These are phyloP conservation scores for Phytopythium mirpurense DNA, from an alignment of 352 stramenopile genomes.

Conservation along the genomic window DNA sequence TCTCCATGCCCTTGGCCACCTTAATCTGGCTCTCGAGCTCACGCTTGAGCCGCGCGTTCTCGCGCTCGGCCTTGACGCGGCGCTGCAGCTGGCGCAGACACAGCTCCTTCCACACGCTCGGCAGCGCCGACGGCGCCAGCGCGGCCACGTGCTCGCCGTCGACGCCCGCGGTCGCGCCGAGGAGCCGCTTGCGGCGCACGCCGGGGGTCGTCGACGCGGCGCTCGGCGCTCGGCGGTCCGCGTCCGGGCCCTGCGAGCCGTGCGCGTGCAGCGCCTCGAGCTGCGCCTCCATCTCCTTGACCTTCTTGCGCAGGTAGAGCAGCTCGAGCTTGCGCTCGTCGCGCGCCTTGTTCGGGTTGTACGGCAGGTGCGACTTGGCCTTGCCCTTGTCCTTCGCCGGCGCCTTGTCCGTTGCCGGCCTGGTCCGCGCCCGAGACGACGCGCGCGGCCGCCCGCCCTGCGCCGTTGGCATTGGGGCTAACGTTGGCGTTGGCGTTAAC, in stretches of 20 bases:
- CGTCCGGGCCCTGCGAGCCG: too few species aligned
- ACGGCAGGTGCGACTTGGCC: slow-evolving; percentile 2
- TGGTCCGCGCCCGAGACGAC: too few species aligned
- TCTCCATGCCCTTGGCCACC: slow-evolving; percentile 40
- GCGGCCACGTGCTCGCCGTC: not conserved
- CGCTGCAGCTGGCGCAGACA: slow-evolving; percentile 21
- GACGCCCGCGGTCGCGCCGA: too few species aligned
- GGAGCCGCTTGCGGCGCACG: too few species aligned
- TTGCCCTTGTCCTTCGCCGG: too few species aligned
- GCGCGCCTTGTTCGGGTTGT: slow-evolving; percentile 31
- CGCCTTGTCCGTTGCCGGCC: too few species aligned
- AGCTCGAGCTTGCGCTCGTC: slow-evolving; percentile 36
- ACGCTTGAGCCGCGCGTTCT: slow-evolving; percentile 43
- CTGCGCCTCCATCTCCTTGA: slow-evolving; percentile 33
- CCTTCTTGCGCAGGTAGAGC: slow-evolving; percentile 35
- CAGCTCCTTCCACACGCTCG: slow-evolving; percentile 31
- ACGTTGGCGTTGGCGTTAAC: too few species aligned
- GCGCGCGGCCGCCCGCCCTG: too few species aligned
- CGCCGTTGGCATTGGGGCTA: too few species aligned
- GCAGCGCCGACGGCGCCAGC: not conserved
- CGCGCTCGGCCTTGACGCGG: slow-evolving; percentile 30
- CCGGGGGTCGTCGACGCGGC: too few species aligned
- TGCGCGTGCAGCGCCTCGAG: slow-evolving; percentile 19
- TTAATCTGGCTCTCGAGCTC: slow-evolving; percentile 43
- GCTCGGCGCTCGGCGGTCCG: too few species aligned